These are phyloP conservation scores for Fusarium armeniacum DNA, from an alignment of 2,329 filamentous ascomycete species.

Conservation along the genomic window DNA sequence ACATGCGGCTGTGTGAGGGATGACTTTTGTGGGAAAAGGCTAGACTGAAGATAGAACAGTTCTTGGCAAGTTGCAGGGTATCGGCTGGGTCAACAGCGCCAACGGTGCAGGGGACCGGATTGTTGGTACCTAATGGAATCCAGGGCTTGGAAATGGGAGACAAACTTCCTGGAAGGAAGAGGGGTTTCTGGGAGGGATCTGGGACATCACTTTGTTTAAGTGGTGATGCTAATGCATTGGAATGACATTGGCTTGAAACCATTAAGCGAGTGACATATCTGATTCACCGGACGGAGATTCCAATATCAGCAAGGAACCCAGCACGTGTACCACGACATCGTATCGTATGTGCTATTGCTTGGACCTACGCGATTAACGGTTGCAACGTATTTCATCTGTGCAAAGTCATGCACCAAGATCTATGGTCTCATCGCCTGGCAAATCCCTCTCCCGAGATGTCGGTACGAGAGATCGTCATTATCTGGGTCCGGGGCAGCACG, in stretches of 20 bases:
- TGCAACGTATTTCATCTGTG: not conserved
- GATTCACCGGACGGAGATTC: not conserved
- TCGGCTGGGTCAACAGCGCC: not conserved
- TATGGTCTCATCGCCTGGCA: constrained; percentile 8
- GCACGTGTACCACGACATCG: not conserved
- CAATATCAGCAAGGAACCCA: not conserved
- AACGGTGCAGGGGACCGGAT: no score
- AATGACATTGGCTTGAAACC: not conserved
- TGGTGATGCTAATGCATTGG: not conserved
- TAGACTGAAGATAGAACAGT: not conserved
- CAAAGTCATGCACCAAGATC: not conserved
- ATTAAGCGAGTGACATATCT: not conserved
- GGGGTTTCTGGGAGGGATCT: no score
- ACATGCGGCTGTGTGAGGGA: not conserved
- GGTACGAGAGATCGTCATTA: constrained; percentile 4
- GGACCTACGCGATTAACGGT: not conserved
- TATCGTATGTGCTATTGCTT: not conserved
- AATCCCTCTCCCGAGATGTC: constrained; percentile 4
- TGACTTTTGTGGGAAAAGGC: not conserved
- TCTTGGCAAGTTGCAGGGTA: constrained; percentile 3
- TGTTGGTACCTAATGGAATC: not conserved
- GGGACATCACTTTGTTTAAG: not conserved
- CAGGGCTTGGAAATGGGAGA: not conserved
- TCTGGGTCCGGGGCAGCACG: constrained; percentile 6
- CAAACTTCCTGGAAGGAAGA: not conserved